phyloP scores from a whole-genome alignment of 1,284 basidiomycete species.

The Rhodotorula sp. region DNA sequence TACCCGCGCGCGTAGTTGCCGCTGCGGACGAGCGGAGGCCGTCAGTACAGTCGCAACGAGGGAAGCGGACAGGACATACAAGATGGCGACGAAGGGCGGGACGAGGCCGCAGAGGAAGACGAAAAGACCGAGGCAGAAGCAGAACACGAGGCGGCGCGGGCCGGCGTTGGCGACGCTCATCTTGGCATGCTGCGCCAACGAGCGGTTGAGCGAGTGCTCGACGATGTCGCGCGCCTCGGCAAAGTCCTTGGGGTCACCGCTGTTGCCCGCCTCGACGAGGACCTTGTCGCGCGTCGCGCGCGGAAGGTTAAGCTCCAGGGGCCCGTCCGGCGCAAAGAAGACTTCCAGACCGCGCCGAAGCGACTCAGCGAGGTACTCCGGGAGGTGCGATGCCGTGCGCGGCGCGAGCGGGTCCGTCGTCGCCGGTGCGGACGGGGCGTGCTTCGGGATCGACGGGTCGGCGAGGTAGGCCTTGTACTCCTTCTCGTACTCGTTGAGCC shows the following conservation, averaged over 20 bases:
- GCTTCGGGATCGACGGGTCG: slow-evolving; percentile 15
- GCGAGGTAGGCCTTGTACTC: slow-evolving; percentile 27
- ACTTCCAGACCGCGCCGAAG: slow-evolving; percentile 37
- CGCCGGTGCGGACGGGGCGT: not conserved
- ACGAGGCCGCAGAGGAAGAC: slow-evolving; percentile 35
- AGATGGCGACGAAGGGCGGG: slow-evolving; percentile 36
- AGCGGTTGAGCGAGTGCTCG: slow-evolving; percentile 35
- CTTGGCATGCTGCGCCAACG: slow-evolving; percentile 24
- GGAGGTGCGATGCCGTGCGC: slow-evolving; percentile 31
- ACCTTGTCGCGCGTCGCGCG: slow-evolving; percentile 33
- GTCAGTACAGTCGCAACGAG: not conserved
- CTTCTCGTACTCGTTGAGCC: slow-evolving; percentile 42
- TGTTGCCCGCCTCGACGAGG: slow-evolving; percentile 39
- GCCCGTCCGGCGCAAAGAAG: slow-evolving; percentile 39
- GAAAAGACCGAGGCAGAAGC: slow-evolving; percentile 37
- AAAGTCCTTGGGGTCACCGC: slow-evolving; percentile 36
- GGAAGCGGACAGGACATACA: slow-evolving; percentile 14
- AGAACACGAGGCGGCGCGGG: slow-evolving; percentile 36
- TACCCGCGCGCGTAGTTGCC: slow-evolving; percentile 32
- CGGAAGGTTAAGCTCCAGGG: slow-evolving; percentile 42
- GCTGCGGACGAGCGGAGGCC: not conserved
- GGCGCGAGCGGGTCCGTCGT: slow-evolving; percentile 29
- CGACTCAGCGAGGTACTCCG: slow-evolving; percentile 37
- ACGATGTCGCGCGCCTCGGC: slow-evolving; percentile 39
- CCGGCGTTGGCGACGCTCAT: slow-evolving; percentile 37